These are phyloP conservation scores for Saccharomycopsis sp. DNA, from an alignment of 805 yeast species.

Conservation along the genomic window DNA sequence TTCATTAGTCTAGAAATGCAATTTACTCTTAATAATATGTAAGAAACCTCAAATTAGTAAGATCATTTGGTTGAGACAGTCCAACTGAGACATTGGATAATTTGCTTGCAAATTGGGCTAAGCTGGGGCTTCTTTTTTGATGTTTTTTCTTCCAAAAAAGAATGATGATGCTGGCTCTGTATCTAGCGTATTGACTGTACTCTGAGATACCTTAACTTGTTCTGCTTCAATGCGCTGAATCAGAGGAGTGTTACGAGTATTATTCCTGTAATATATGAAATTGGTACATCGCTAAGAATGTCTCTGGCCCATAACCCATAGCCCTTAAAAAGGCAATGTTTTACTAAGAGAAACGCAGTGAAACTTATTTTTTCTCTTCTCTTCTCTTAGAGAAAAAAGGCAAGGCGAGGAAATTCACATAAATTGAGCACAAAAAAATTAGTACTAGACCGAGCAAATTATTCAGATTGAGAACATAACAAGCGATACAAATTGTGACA, in stretches of 20 bases:
- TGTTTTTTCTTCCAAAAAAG: background rate
- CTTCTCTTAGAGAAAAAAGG: background rate
- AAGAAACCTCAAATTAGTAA: background rate
- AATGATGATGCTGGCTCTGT: background rate
- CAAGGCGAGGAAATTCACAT: background rate
- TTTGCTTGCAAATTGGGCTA: background rate
- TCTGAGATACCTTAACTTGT: no score
- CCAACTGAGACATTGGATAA: background rate
- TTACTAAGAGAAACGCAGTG: no score
- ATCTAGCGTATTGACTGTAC: no score
- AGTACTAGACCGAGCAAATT: background rate
- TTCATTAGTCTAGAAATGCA: background rate
- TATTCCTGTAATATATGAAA: background rate
- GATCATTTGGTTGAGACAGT: background rate
- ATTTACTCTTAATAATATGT: background rate
- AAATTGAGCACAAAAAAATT: background rate
- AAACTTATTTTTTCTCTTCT: no score
- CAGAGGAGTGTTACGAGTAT: background rate
- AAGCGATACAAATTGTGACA: background rate
- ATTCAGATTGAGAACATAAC: background rate
- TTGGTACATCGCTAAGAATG: background rate
- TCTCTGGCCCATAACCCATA: background rate
- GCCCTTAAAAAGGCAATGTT: background rate
- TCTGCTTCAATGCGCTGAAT: background rate
- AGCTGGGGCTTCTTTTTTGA: background rate